phyloP scores from a whole-genome alignment of 164 flowering plant genomes.

The Macadamia tetraphylla region DNA sequence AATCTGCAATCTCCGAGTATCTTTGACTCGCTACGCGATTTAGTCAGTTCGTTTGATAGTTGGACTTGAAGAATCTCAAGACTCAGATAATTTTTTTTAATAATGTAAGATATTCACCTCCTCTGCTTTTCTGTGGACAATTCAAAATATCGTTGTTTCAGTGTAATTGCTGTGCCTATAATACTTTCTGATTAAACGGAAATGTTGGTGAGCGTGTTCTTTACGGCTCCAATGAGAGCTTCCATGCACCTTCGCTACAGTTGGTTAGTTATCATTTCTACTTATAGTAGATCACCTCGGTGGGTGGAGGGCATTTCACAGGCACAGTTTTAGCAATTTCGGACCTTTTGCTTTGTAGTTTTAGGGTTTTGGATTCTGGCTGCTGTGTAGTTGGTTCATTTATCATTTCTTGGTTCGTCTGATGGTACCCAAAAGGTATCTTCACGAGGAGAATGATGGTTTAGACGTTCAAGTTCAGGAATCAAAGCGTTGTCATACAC shows the following conservation, averaged over 20 bases:
- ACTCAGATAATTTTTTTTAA: background rate
- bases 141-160: background rate
- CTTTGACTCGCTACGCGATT: background rate
- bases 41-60: background rate
- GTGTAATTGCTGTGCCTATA: background rate
- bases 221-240: conserved; percentile 16
- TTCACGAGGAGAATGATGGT: conserved; percentile 14
- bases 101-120: no score
- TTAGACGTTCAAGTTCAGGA: conserved; percentile 12
- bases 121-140: background rate
- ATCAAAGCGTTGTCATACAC: conserved; percentile 20
- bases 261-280: background rate
- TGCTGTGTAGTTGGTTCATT: background rate
- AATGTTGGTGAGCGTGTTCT: conserved; percentile 7
- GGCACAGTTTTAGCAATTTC: no score
- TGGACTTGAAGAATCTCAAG: background rate
- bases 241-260: conserved; percentile 19
- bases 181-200: background rate
- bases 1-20: background rate
- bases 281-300: background rate
- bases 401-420: background rate
- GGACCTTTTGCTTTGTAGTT: background rate
- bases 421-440: conserved; percentile 33
- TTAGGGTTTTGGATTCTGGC: background rate
- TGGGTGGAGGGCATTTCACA: background rate